Conservation (phyloP, 441 rosid species). For the Erysimum cheiri region DNA sequence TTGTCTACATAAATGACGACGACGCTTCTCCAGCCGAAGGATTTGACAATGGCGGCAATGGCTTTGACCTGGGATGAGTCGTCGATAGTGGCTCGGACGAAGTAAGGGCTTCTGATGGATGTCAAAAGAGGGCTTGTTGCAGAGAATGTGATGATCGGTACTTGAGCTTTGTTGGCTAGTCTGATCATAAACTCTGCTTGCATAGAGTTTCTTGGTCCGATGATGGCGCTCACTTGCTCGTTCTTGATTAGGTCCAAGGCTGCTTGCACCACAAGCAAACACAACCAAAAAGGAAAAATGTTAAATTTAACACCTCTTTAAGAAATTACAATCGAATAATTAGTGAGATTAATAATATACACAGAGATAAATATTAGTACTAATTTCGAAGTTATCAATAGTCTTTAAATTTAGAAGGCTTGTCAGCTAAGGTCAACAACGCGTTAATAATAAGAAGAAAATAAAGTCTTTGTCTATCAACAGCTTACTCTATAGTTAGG, state of each 20-base stretch:
- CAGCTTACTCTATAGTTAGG: background rate
- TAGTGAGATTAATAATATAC: background rate
- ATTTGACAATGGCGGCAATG: conserved; percentile 42
- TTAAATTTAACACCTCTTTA: background rate
- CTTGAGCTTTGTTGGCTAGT: conserved; percentile 42
- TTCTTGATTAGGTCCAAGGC: conserved; percentile 53
- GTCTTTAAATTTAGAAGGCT: no score
- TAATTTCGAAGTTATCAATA: no score
- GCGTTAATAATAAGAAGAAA: background rate
- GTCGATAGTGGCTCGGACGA: conserved; percentile 46
- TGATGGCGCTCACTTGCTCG: conserved; percentile 51
- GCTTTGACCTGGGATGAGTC: conserved; percentile 53
- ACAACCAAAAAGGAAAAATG: background rate
- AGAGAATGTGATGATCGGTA: conserved; percentile 53
- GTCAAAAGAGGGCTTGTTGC: conserved; percentile 54
- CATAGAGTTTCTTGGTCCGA: conserved; percentile 52
- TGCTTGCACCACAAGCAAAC: conserved; percentile 41
- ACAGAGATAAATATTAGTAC: background rate
- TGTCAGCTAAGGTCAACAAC: no score
- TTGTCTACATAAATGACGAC: conserved; percentile 46
- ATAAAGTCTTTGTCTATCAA: background rate
- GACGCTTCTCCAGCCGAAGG: conserved; percentile 48
- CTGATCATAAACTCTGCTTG: conserved; percentile 49
- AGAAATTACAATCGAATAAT: background rate
- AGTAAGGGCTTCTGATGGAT: conserved; percentile 42